Percentiles rank a stretch among this genome's conserved stretches.
Evolutionary conservation across 306 rosid species (phyloP).

Genomic region (Trifolium dubium): DNA sequence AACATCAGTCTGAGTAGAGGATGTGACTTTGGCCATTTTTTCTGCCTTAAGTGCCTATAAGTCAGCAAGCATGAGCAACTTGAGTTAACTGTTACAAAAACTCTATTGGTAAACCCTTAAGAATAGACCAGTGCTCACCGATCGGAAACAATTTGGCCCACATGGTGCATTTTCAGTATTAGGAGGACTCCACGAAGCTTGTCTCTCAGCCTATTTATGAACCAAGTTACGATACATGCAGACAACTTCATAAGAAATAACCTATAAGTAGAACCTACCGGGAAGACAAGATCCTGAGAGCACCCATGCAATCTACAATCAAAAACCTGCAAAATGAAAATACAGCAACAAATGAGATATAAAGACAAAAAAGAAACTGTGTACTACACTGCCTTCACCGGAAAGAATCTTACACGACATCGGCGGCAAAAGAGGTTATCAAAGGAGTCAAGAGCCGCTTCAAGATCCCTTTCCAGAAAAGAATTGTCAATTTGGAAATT

Average conservation of each 20-base stretch:
- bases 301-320: constrained; percentile 99
- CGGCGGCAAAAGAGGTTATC: constrained; percentile 98
- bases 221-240: constrained; percentile 30
- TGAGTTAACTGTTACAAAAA: constrained; percentile 28
- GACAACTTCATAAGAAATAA: constrained; percentile 26
- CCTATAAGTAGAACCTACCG: constrained; percentile 62
- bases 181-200: constrained; percentile 67
- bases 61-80: constrained; percentile 41
- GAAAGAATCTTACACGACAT: constrained; percentile 73
- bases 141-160: constrained; percentile 81
- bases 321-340: constrained; percentile 67
- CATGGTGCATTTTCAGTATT: constrained; percentile 71
- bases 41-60: constrained; percentile 72
- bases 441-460: constrained; percentile 96
- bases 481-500: constrained; percentile 60
- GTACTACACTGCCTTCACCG: constrained; percentile 29
- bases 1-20: constrained; percentile 57
- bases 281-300: constrained; percentile 97
- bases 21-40: constrained; percentile 53
- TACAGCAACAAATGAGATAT: constrained; percentile 30
- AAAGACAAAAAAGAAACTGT: constrained; percentile 19
- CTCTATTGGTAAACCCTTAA: constrained; percentile 24
- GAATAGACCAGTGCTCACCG: constrained; percentile 55
- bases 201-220: constrained; percentile 85
- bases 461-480: constrained; percentile 91